Evolutionary conservation across 257 asterid species (phyloP), one percentile per base, ranked within the genome.

Genomic region (Forsythia viridissima): DNA sequence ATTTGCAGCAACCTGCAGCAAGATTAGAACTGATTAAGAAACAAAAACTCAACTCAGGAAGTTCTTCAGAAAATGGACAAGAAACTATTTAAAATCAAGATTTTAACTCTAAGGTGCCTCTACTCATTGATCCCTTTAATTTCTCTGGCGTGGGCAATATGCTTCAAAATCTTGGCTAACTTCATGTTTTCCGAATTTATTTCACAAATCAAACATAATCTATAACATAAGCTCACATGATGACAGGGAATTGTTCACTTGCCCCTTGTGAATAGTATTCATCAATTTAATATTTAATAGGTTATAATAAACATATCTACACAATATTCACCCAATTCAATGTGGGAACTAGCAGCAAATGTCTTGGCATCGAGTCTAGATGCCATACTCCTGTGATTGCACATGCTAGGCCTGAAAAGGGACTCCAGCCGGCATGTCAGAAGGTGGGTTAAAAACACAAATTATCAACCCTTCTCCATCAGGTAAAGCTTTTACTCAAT

Each of bases 1-100:
- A 87, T 90, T 87, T 41, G 91, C 90, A 83, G 93, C 92, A 72
- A 91, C 97, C 94, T 91, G 84, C 73, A 72, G 43, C 13, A 76
- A 70, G 18, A 65, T 36, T 59, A 9, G 12, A 59, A 76, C 44
- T 65, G n/a, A 21, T 77, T 68, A 66, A 59, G 66, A 74, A 59
- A 30, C 12, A 34, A 39, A 13, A 66, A 74, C 20, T 8, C 51
- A 63, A 18, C 21, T 75, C 67, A 15, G 18, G 41, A 65, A 41
- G 70, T 39, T 41, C 65, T 78, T 69, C 73, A 34, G 20, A 48
- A 69, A 37, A 70, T 16, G 18, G 37, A 78, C 55, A 70, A 20
- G 67, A 61, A 42, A 59, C 39, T 71, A n/a, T 18, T 46, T 15
- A 42, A 40, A 57, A 2, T 59, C 37, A 1, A 20, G 67, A 59